Evolutionary conservation across 768 basidiomycete genomes (phyloP).

Genomic region (Tephrocybe sp.): DNA sequence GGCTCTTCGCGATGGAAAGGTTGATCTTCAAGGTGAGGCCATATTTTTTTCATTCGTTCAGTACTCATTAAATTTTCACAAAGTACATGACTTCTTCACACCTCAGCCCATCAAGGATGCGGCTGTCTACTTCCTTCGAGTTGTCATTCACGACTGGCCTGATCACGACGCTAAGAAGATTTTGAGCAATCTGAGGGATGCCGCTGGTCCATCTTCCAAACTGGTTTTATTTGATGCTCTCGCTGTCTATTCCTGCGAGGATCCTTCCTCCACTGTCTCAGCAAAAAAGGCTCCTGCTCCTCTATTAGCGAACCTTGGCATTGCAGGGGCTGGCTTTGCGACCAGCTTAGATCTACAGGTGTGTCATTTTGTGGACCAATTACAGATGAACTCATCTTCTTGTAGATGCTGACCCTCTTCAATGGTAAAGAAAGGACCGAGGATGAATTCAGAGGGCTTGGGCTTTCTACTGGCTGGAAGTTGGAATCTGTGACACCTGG

Average conservation of each 20-base stretch:
- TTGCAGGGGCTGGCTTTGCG: background rate
- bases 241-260: background rate
- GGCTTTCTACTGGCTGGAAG: background rate
- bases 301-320: background rate
- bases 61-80: background rate
- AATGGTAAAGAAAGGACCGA: background rate
- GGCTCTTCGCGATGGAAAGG: constrained; percentile 22
- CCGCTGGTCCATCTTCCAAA: constrained; percentile 13
- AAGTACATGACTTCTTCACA: constrained; percentile 31
- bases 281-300: background rate
- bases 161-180: constrained; percentile 24
- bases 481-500: background rate
- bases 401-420: background rate
- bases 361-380: background rate
- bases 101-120: constrained; percentile 28
- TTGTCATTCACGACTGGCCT: constrained; percentile 33
- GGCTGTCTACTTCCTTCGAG: constrained; percentile 26
- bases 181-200: constrained; percentile 22
- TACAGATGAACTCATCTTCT: background rate
- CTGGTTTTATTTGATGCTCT: background rate
- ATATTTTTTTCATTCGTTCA: background rate
- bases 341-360: background rate
- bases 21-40: constrained; percentile 26
- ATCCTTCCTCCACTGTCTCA: background rate
- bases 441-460: background rate